Evolutionary conservation across 345 rosid species (phyloP).

Genomic region (Cochlearia excelsa): DNA sequence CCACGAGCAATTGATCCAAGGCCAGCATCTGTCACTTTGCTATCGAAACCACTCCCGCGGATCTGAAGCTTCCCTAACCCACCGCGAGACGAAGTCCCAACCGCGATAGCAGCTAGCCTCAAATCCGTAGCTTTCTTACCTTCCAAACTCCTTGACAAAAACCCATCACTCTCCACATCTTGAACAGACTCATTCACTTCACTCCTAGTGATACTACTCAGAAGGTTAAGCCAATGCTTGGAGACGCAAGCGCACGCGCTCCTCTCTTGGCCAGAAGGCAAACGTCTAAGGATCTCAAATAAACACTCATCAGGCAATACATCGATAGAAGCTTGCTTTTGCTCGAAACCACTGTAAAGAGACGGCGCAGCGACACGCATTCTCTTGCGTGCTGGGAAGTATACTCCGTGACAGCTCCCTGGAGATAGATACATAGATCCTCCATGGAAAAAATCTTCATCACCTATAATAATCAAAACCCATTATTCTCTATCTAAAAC

Average conservation of each 20-base stretch:
- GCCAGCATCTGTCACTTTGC: constrained; percentile 61
- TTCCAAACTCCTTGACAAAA: constrained; percentile 73
- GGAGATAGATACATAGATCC: constrained; percentile 71
- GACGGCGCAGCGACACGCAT: constrained; percentile 66
- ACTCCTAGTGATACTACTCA: constrained; percentile 57
- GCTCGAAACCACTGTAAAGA: constrained; percentile 55
- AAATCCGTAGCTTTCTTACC: constrained; percentile 85
- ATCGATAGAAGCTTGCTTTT: constrained; percentile 63
- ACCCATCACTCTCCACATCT: constrained; percentile 57
- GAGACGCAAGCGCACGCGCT: constrained; percentile 84
- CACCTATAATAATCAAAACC: constrained; percentile 40
- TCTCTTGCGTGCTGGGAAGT: constrained; percentile 72
- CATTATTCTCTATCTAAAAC: constrained; percentile 10
- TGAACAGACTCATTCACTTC: constrained; percentile 44
- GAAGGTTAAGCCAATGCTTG: constrained; percentile 78
- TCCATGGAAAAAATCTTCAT: constrained; percentile 64
- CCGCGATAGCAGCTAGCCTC: constrained; percentile 79
- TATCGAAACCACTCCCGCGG: constrained; percentile 56
- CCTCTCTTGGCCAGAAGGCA: constrained; percentile 76
- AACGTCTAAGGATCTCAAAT: constrained; percentile 76
- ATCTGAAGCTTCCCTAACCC: constrained; percentile 86
- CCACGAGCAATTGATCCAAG: constrained; percentile 69
- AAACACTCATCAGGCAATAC: constrained; percentile 90
- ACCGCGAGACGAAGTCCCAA: constrained; percentile 78
- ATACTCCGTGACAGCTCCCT: constrained; percentile 63